Percentiles rank a stretch among this genome's conserved stretches.
These are phyloP conservation scores for Dorcoceras hygrometricum DNA, from an alignment of 257 asterid species.

Conservation along the genomic window DNA sequence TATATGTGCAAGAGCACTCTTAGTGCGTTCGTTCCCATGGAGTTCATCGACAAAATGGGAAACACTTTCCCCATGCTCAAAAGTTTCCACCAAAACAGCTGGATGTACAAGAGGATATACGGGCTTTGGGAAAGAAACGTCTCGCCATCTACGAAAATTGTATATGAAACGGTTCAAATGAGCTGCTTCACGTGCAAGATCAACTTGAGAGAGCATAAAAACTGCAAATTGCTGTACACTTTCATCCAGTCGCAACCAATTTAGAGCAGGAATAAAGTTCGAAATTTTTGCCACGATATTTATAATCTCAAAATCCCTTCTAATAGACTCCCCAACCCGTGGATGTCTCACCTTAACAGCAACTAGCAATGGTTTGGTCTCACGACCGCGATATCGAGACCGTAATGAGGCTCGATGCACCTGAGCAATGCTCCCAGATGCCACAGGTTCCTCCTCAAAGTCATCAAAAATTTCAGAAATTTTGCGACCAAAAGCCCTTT, in stretches of 20 bases:
- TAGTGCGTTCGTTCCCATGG: conserved; percentile 61
- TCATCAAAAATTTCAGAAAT: conserved; percentile 69
- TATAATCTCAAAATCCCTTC: conserved; percentile 78
- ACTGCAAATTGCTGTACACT: conserved; percentile 84
- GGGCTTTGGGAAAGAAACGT: conserved; percentile 89
- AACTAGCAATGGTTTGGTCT: conserved; percentile 60
- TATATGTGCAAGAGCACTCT: conserved; percentile 77
- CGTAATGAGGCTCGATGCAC: conserved; percentile 76
- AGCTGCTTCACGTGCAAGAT: conserved; percentile 88
- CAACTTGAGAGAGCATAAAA: conserved; percentile 94
- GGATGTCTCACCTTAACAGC: conserved; percentile 94
- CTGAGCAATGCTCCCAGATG: conserved; percentile 93
- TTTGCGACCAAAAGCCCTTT: conserved; percentile 71
- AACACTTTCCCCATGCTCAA: conserved; percentile 86
- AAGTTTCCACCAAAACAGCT: conserved; percentile 83
- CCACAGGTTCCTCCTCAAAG: conserved; percentile 83
- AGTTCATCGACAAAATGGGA: conserved; percentile 62
- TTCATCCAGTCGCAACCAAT: conserved; percentile 87
- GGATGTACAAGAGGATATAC: conserved; percentile 90
- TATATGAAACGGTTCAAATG: conserved; percentile 82
- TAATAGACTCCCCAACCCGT: conserved; percentile 87
- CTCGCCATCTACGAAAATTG: conserved; percentile 83
- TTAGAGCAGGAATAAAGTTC: conserved; percentile 54
- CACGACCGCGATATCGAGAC: conserved; percentile 53
- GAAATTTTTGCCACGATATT: conserved; percentile 68